A percentile compares a stretch with the other conserved stretches of the same genome.
phyloP scores from a whole-genome alignment of 805 yeast genomes.

The Starmerella potacharoeniae region DNA sequence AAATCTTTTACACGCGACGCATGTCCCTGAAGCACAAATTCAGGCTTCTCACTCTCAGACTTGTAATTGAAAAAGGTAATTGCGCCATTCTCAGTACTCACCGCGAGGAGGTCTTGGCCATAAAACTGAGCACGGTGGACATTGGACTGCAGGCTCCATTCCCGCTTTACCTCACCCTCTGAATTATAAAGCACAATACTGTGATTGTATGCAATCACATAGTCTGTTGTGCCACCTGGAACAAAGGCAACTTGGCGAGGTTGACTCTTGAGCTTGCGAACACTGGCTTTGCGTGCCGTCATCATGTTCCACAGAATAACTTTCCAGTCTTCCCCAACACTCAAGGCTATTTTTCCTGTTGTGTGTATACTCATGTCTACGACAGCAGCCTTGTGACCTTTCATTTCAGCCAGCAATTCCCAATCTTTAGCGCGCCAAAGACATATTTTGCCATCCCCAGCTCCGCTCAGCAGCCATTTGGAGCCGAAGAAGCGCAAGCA shows the following conservation, averaged over 20 bases:
- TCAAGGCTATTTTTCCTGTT: conserved; percentile 76
- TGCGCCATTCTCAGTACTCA: conserved; percentile 60
- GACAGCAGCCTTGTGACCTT: conserved; percentile 78
- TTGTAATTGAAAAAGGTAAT: conserved; percentile 43
- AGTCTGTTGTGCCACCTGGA: conserved; percentile 49
- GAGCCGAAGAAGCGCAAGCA: conserved; percentile 45
- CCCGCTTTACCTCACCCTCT: conserved; percentile 35
- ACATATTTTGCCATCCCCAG: conserved; percentile 79
- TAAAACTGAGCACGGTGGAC: conserved; percentile 58
- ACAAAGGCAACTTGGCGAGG: conserved; percentile 42
- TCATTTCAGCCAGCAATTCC: conserved; percentile 80
- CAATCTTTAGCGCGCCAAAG: conserved; percentile 96
- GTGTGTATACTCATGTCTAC: conserved; percentile 86
- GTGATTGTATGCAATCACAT: conserved; percentile 57
- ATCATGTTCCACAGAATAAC: conserved; percentile 88
- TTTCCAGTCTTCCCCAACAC: conserved; percentile 77
- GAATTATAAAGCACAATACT: conserved; percentile 30
- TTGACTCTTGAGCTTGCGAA: conserved; percentile 38
- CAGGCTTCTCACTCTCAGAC: conserved; percentile 28
- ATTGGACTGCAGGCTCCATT: conserved; percentile 36
- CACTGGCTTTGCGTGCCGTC: conserved; percentile 91
- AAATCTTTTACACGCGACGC: conserved; percentile 77
- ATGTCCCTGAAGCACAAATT: conserved; percentile 62
- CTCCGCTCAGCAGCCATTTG: conserved; percentile 83
- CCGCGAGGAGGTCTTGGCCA: conserved; percentile 45